These are phyloP conservation scores for Zygosaccharomyces sapae DNA, from an alignment of 1,139 yeast genomes.

Conservation along the genomic window DNA sequence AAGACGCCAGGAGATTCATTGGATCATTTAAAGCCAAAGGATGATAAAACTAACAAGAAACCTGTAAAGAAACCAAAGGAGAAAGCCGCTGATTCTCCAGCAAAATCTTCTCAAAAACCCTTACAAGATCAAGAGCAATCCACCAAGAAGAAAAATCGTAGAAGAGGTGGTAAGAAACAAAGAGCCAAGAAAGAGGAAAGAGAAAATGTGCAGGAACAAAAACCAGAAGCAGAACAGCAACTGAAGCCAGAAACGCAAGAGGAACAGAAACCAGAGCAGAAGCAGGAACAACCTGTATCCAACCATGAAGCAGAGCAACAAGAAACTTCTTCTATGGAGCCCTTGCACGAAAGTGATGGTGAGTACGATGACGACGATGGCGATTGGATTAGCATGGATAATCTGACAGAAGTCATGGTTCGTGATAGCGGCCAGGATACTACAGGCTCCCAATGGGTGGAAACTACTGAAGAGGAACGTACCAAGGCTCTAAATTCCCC, in stretches of 20 bases:
- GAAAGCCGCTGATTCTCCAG: conserved; percentile 10
- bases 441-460: conserved; percentile 38
- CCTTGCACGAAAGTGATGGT: conserved; percentile 39
- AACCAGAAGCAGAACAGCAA: conserved; percentile 17
- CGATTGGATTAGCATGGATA: conserved; percentile 94
- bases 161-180: conserved; percentile 64
- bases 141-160: conserved; percentile 45
- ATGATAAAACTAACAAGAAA: conserved; percentile 8
- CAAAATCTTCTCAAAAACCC: conserved; percentile 2
- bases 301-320: conserved; percentile 9
- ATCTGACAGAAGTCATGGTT: conserved; percentile 61
- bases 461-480: conserved; percentile 23
- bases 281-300: no score
- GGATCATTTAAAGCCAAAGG: conserved; percentile 17
- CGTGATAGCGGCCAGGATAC: conserved; percentile 57
- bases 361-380: conserved; percentile 71
- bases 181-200: conserved; percentile 49
- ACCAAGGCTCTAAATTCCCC: conserved; percentile 29
- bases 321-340: conserved; percentile 49
- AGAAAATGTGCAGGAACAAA: conserved; percentile 14
- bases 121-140: conserved; percentile 14
- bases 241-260: conserved; percentile 15
- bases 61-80: conserved; percentile 11
- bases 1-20: conserved; percentile 62
- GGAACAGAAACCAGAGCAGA: conserved; percentile 14